A percentile compares a stretch with the other conserved stretches of the same genome.
phyloP scores from a whole-genome alignment of 2,329 filamentous ascomycete genomes.

The Dendrostoma leiphaemia region DNA sequence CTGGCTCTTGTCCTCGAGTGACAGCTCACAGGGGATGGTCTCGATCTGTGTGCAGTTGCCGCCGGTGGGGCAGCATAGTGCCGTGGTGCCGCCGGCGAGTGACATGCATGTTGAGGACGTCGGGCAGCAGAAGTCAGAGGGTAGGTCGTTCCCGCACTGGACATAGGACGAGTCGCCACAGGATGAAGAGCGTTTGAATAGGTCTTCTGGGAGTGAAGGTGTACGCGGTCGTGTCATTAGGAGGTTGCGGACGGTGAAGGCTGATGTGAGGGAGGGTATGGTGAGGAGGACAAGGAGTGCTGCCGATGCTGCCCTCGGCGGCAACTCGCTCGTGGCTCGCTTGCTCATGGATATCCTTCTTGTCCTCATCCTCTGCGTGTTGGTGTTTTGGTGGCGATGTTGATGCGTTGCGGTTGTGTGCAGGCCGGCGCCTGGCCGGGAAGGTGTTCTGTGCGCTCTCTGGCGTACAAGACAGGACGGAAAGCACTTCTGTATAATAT shows the following conservation, averaged over 20 bases:
- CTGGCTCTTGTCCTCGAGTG: slow-evolving; percentile 55
- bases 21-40: slow-evolving; percentile 63
- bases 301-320: slow-evolving; percentile 8
- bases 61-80: slow-evolving; percentile 67
- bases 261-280: slow-evolving; percentile 11
- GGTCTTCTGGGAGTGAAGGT: slow-evolving; percentile 3
- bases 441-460: slow-evolving; percentile 5
- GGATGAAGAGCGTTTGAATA: slow-evolving; percentile 13
- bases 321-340: not conserved
- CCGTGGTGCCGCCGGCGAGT: slow-evolving; percentile 63
- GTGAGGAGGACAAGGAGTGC: slow-evolving; percentile 10
- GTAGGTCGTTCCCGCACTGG: slow-evolving; percentile 54
- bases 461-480: not conserved
- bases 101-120: slow-evolving; percentile 51
- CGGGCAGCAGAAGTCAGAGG: slow-evolving; percentile 67
- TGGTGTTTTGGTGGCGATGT: slow-evolving; percentile 5
- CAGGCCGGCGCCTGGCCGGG: slow-evolving; percentile 12
- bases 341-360: slow-evolving; percentile 8
- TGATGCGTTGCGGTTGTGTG: slow-evolving; percentile 3
- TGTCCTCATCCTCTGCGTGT: not conserved
- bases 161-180: slow-evolving; percentile 32
- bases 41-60: slow-evolving; percentile 58
- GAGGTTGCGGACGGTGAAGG: slow-evolving; percentile 10
- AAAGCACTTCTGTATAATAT: not conserved
- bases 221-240: not conserved